Evolutionary conservation across 2,329 filamentous ascomycete genomes (phyloP).

Genomic region (Pseudogymnoascus sp.): DNA sequence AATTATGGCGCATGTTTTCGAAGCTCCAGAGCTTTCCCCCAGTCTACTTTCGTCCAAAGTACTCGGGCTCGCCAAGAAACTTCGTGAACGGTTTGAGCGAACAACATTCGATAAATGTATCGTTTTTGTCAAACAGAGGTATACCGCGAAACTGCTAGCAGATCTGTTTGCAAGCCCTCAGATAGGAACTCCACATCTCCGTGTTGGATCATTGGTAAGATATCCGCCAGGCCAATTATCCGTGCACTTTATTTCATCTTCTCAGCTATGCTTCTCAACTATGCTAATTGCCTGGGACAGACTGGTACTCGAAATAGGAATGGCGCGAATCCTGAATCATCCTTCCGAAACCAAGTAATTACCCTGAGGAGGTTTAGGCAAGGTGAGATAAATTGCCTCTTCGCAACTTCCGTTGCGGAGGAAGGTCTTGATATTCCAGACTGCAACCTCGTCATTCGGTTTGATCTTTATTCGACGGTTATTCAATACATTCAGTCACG

Average conservation of each 20-base stretch:
- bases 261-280: not conserved
- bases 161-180: constrained; percentile 54
- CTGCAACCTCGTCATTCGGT: constrained; percentile 62
- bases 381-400: constrained; percentile 54
- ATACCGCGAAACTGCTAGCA: constrained; percentile 66
- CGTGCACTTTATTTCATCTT: not conserved
- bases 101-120: constrained; percentile 63
- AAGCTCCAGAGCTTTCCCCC: constrained; percentile 26
- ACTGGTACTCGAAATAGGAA: constrained; percentile 44
- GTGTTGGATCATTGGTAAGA: constrained; percentile 54
- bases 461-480: constrained; percentile 80
- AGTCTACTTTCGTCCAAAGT: constrained; percentile 64
- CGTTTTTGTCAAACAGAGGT: constrained; percentile 74
- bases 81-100: constrained; percentile 55
- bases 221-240: not conserved
- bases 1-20: constrained; percentile 46
- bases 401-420: constrained; percentile 60
- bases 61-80: constrained; percentile 48
- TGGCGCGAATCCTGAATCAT: constrained; percentile 47
- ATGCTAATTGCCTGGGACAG: constrained; percentile 14
- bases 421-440: constrained; percentile 62
- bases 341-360: constrained; percentile 66
- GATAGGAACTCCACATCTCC: constrained; percentile 52
- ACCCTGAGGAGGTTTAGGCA: constrained; percentile 59
- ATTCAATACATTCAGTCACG: constrained; percentile 94